Evolutionary conservation across 2,329 filamentous ascomycete species (phyloP), one percentile per base, ranked within the genome.

Genomic region (Aspergillus arachidicola): DNA sequence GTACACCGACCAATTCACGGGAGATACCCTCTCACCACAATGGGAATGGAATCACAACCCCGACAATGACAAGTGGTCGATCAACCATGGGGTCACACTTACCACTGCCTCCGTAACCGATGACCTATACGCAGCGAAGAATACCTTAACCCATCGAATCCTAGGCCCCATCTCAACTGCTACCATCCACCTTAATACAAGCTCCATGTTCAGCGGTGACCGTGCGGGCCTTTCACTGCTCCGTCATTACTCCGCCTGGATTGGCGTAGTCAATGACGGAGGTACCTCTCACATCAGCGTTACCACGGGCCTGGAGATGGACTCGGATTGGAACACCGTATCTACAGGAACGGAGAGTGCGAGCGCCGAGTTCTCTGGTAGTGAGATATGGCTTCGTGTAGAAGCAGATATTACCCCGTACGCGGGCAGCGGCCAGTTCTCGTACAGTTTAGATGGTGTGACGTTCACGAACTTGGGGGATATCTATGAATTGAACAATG

Each of bases 41-140:
- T 88, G 84, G 83, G 86, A 88, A 71, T 88, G 86, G 85, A 89
- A 88, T 68, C 86, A 88, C 66, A 87, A 88, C 70, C 86, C 86
- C 0, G 84, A 88, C 60, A 78, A 73, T 0, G 75, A 72, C 11
- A 82, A 80, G 10, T 88, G 74, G 68, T 71, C 68, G 1, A 75
- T 86, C 12, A 71, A 76, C 46, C 75, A 80, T 34, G 82, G 83
- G 1, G 68, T 88, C 2, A 79, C 76, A 0, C 76, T 88, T 1
- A 74, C 72, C 32, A 83, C 85, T 2, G 83, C 82, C 1, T 84
- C 81, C 0, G 79, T 86, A 0, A 88, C 85, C 0, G 72, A 76
- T 16, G 85, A 87, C 66, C 70, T 87, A 2, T 75, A 77, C 75
- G 68, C 72, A 0, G 80, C 79, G 3, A 72, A 73, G 30, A 81